Evolutionary conservation across 2,329 filamentous ascomycete genomes (phyloP), one percentile per base, ranked within the genome.

Genomic region (Aspergillus sp.): DNA sequence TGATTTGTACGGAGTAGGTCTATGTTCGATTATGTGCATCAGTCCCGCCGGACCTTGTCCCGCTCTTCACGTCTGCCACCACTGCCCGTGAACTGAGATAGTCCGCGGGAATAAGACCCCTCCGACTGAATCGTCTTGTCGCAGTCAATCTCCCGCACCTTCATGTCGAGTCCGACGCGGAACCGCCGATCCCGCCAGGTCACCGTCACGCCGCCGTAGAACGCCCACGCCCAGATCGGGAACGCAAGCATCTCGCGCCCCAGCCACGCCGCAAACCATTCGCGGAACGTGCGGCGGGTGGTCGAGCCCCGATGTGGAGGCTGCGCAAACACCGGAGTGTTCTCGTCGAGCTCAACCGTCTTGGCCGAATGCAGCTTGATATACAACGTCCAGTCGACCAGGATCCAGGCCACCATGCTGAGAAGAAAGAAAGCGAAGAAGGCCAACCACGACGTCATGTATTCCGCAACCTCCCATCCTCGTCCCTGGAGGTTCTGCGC

Each of bases 161-260:
- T 89, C 79, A 93, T 93, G 68, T 97, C 89, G 60, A 90, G 80
- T 1, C 87, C 84, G 1, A 97, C 92, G 62, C 82, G 83, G 68
- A 97, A 97, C 24, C 77, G 81, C 64, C 86, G 86, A 0, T 92
- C 93, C 50, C 94, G 79, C 95, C 94, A 99, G 48, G 83, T 83
- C 0, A 99, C 90, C 0, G 86, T 93, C 1, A 88, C 84, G 0
- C 94, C 94, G n/a, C 93, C 87, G 61, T 90, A 83, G 17, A 96
- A 89, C 1, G 94, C 94, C 83, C 87, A 91, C 0, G 84, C 76
- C 94, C 94, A 99, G 53, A 99, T 87, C 0, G 92, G 92, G 43
- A 96, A 76, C 0, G 94, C 92, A 8, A 96, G 77, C 0, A 83
- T 59, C 72, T 99, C 94, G 30, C 94, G 80, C 0, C 88, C 90